Conservation (phyloP, 441 rosid species). For the Arabidopsis hybrid region DNA sequence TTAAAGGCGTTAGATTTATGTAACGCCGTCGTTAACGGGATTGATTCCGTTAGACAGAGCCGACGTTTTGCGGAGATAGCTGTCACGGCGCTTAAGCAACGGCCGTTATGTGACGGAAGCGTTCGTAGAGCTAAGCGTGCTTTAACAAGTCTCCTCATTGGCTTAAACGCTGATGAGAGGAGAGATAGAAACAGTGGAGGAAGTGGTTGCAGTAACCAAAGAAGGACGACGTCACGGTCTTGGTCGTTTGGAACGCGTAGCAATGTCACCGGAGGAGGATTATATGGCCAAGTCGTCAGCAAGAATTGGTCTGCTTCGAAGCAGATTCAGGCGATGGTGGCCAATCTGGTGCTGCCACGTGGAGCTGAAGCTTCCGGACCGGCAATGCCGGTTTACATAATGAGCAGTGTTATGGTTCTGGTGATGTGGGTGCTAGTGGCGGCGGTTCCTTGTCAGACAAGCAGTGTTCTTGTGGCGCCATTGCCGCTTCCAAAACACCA, state of each 20-base stretch:
- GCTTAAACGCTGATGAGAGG: slow-evolving; percentile 54
- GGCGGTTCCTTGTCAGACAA: slow-evolving; percentile 88
- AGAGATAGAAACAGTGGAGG: slow-evolving; percentile 46
- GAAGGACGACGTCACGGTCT: slow-evolving; percentile 60
- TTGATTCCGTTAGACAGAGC: slow-evolving; percentile 72
- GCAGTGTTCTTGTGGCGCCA: slow-evolving; percentile 60
- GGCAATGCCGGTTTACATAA: slow-evolving; percentile 62
- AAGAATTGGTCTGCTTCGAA: slow-evolving; percentile 92
- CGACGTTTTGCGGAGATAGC: slow-evolving; percentile 75
- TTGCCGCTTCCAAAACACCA: slow-evolving; percentile 72
- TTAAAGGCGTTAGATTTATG: slow-evolving; percentile 80
- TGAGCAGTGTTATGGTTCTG: slow-evolving; percentile 67
- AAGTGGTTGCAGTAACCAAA: slow-evolving; percentile 23
- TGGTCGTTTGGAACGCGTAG: slow-evolving; percentile 88
- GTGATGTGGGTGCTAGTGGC: slow-evolving; percentile 82
- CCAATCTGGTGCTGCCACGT: slow-evolving; percentile 68
- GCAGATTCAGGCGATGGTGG: slow-evolving; percentile 87
- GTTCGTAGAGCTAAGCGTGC: slow-evolving; percentile 85
- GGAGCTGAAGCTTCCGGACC: slow-evolving; percentile 68
- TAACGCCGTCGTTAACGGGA: slow-evolving; percentile 73
- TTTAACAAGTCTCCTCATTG: slow-evolving; percentile 49
- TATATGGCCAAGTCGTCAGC: slow-evolving; percentile 44
- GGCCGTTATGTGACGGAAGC: slow-evolving; percentile 79
- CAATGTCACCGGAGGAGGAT: slow-evolving; percentile 58
- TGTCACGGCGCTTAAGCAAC: slow-evolving; percentile 66